Base-by-base conservation (phyloP, 1,284 basidiomycete species). In the Heliocybe sulcata region DNA sequence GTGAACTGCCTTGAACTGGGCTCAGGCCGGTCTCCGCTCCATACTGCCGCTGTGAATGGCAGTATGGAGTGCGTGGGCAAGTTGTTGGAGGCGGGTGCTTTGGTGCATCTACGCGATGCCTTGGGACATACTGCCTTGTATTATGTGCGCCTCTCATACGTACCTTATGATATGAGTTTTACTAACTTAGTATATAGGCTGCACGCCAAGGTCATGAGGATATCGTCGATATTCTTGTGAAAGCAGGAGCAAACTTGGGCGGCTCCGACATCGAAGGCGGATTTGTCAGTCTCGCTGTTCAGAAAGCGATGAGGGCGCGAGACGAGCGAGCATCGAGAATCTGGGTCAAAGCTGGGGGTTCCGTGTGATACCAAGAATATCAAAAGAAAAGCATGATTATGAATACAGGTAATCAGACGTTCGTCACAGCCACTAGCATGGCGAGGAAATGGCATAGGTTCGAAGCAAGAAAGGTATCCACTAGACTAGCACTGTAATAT, bases 51-150 rank as follows among this genome's bases (percentile, higher is more conserved):
- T 38, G 67, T 94, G 35, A 84, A 86, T 53, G 90, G 90, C 0
- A 79, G 80, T 58, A 60, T 70, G 1, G 68, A 67, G 4, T 80
- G 82, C 52, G 81, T 86, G 25, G 72, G 77, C 29, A 64, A 80
- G 35, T 72, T 97, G 31, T 75, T 97, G 31, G 75, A 82, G 56
- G 82, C 82, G 0, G 94, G 94, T 1, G 91, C 92, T 1, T 76
- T 92, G n/a, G 93, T 97, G 10, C 94, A 96, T 68, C 73, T 88
- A 9, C 77, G 91, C 45, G 90, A 94, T 63, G 67, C 70, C 2
- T 73, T 90, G 42, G 91, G 90, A 0, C 92, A 94, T 63, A 93
- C 92, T 14, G 81, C 92, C 4, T 69, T 92, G 22, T 92, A 91
- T 67, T 88, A 91, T 69, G 88, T 86, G 60, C 61, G 81, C 20